phyloP scores from a whole-genome alignment of 2,329 filamentous ascomycete genomes.

The Monilinia laxa region DNA sequence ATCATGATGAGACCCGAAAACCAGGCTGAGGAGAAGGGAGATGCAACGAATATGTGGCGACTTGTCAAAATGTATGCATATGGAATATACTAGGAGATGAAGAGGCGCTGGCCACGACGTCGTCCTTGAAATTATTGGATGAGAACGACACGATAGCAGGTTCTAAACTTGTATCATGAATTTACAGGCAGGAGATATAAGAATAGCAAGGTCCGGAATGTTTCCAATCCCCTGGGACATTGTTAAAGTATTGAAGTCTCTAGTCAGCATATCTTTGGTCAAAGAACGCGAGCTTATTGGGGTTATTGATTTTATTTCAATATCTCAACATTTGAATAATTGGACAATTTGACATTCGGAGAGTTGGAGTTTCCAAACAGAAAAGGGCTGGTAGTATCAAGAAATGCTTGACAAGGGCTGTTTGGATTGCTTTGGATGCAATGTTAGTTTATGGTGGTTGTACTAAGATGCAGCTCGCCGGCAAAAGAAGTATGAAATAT shows the following conservation, averaged over 20 bases:
- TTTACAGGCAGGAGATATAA: neutral
- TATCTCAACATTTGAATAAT: neutral
- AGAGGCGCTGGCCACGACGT: conserved; percentile 21
- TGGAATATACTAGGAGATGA: conserved; percentile 10
- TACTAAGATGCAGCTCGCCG: neutral
- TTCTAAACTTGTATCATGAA: neutral
- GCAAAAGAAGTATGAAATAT: neutral
- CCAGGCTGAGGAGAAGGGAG: neutral
- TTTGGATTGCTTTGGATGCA: conserved; percentile 6
- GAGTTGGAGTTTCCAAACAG: neutral
- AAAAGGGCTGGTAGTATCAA: conserved; percentile 4
- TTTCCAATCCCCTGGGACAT: neutral
- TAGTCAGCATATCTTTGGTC: conserved; percentile 18
- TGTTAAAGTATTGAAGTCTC: neutral
- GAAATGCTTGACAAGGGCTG: neutral
- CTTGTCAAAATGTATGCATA: neutral
- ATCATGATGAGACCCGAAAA: neutral
- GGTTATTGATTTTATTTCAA: neutral
- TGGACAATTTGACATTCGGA: neutral
- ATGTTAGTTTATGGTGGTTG: conserved; percentile 1
- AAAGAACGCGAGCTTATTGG: conserved; percentile 6
- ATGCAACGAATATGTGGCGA: conserved; percentile 7
- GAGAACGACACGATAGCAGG: neutral
- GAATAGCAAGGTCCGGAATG: neutral
- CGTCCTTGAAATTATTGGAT: neutral